Percentiles rank a stretch among this genome's conserved stretches.
phyloP scores from a whole-genome alignment of 148 eudicot species.

The Nepenthes gracilis region DNA sequence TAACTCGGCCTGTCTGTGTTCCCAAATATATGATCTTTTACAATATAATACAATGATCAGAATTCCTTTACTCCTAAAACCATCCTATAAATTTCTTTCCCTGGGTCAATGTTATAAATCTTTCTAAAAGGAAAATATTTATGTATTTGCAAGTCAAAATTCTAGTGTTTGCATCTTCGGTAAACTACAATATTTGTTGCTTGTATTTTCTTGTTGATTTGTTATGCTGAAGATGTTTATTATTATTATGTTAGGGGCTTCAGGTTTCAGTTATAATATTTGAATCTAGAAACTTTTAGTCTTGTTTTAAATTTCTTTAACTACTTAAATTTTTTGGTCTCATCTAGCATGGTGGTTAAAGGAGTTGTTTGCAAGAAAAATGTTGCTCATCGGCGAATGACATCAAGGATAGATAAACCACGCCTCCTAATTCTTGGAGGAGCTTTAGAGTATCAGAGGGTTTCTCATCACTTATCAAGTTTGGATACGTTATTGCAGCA shows the following conservation, averaged over 20 bases:
- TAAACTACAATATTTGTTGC: neutral
- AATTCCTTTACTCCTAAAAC: too few species aligned
- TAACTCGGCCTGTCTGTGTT: too few species aligned
- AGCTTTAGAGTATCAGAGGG: constrained; percentile 95
- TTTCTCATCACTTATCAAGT: constrained; percentile 74
- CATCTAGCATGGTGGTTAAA: constrained; percentile 60
- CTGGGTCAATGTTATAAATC: too few species aligned
- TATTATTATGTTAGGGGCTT: neutral
- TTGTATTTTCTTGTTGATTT: too few species aligned
- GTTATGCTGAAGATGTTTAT: neutral
- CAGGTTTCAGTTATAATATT: too few species aligned
- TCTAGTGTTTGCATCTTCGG: neutral
- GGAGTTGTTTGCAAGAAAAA: constrained; percentile 99
- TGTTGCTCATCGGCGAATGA: constrained; percentile 95
- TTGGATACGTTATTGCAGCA: constrained; percentile 89
- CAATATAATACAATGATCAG: too few species aligned
- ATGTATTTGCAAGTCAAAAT: too few species aligned
- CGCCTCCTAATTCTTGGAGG: constrained; percentile 90
- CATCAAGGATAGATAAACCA: constrained; percentile 71
- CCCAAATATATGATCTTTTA: too few species aligned
- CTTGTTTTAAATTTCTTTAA: neutral
- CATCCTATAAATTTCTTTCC: too few species aligned
- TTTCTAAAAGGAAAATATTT: too few species aligned
- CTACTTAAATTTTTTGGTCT: neutral
- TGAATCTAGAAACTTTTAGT: too few species aligned